phyloP scores from a whole-genome alignment of 2,329 filamentous ascomycete species.

The Hansfordia pulvinata region DNA sequence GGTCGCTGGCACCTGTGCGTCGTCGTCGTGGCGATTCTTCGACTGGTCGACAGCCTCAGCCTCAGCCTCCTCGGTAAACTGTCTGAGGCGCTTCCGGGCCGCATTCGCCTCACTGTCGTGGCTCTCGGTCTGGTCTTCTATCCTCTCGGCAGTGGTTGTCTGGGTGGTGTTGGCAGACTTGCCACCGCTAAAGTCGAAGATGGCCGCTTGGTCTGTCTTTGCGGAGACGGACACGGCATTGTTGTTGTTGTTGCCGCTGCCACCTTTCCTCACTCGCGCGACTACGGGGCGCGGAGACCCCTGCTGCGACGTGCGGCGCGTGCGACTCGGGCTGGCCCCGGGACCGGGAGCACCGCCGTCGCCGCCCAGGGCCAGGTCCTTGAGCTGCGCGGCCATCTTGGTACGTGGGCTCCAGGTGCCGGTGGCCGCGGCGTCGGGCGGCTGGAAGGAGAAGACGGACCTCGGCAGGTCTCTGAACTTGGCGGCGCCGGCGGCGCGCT shows the following conservation, averaged over 20 bases:
- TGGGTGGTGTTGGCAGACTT: conserved; percentile 2
- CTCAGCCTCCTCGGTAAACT: conserved; percentile 18
- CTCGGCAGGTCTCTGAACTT: conserved; percentile 10
- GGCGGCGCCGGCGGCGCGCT: conserved; percentile 15
- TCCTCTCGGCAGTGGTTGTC: conserved; percentile 4
- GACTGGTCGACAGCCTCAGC: too few relatives aligned
- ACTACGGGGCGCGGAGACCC: too few relatives aligned
- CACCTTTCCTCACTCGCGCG: too few relatives aligned
- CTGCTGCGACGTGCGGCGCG: too few relatives aligned
- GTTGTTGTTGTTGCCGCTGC: conserved; percentile 4
- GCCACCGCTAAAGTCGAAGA: conserved; percentile 16
- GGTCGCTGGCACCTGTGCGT: too few relatives aligned
- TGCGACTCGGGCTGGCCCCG: too few relatives aligned
- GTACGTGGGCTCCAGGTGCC: conserved; percentile 38
- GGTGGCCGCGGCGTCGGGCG: conserved; percentile 20
- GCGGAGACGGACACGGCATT: conserved; percentile 5
- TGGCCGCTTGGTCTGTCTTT: conserved; percentile 5
- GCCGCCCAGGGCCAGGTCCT: conserved; percentile 28
- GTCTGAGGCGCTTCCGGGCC: conserved; percentile 24
- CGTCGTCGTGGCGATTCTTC: too few relatives aligned
- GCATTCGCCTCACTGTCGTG: conserved; percentile 14
- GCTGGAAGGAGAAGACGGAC: conserved; percentile 30
- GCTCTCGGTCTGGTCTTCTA: conserved; percentile 16
- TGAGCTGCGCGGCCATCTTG: conserved; percentile 36
- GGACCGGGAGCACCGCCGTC: too few relatives aligned